These are phyloP conservation scores for Daldinia sp. DNA, from an alignment of 2,329 filamentous ascomycete genomes.

Conservation along the genomic window DNA sequence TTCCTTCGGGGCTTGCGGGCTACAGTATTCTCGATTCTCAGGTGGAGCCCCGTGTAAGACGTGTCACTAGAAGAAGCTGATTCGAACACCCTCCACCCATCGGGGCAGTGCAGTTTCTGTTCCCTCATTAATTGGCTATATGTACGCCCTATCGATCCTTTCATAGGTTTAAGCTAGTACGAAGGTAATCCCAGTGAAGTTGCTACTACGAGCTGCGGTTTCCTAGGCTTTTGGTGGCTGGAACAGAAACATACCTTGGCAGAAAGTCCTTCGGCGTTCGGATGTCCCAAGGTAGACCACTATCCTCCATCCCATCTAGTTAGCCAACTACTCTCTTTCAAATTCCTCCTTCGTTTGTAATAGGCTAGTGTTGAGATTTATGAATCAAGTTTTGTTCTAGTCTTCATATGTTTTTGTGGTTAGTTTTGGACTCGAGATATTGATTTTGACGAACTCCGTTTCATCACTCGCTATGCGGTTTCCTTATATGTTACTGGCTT, in stretches of 20 bases:
- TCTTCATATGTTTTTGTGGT: constrained; percentile 12
- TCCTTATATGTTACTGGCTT: constrained; percentile 28
- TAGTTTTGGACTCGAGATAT: constrained; percentile 7
- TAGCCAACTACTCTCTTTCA: constrained; percentile 15
- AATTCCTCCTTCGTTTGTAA: constrained; percentile 13
- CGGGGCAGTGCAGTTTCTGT: constrained; percentile 36
- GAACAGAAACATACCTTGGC: constrained; percentile 34
- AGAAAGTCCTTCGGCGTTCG: constrained; percentile 7
- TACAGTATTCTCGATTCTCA: constrained; percentile 16
- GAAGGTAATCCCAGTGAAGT: constrained; percentile 15
- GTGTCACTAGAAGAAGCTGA: constrained; percentile 30
- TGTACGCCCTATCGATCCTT: constrained; percentile 24
- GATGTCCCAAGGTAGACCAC: constrained; percentile 16
- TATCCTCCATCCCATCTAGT: constrained; percentile 3
- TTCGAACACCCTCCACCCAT: constrained; percentile 22
- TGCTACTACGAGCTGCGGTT: constrained; percentile 19
- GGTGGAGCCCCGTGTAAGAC: constrained; percentile 37
- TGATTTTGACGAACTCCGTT: constrained; percentile 12
- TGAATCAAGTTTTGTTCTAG: constrained; percentile 23
- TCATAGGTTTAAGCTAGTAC: constrained; percentile 10
- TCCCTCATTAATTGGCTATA: constrained; percentile 29
- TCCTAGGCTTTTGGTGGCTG: constrained; percentile 31
- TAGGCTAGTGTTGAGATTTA: constrained; percentile 5
- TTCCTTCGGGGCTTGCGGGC: constrained; percentile 30
- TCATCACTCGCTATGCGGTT: constrained; percentile 26